Evolutionary conservation across 495 filamentous ascomycete species (phyloP).

Genomic region (Pseudoneurospora amorphoporcata): DNA sequence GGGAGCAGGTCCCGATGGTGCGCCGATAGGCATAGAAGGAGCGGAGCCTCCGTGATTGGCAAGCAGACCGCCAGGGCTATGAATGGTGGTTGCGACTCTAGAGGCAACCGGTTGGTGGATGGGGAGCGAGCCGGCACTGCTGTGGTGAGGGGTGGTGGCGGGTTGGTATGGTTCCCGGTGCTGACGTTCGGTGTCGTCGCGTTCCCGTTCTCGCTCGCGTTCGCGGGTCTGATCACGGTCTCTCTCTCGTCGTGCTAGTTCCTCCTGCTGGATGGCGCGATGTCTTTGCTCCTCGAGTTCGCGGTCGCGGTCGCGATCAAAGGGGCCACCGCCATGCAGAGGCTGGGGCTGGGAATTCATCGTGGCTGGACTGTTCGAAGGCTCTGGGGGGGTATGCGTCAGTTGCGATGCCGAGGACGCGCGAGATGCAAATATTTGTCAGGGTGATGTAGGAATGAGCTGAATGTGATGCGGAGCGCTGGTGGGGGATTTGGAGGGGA

Average conservation of each 20-base stretch:
- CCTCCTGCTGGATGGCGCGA: slow-evolving; percentile 26
- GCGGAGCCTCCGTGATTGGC: slow-evolving; percentile 56
- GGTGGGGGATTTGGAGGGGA: not conserved
- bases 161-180: slow-evolving; percentile 50
- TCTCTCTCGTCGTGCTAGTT: slow-evolving; percentile 20
- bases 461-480: not conserved
- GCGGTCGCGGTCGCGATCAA: slow-evolving; percentile 30
- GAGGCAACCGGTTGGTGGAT: slow-evolving; percentile 88
- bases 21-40: slow-evolving; percentile 52
- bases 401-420: slow-evolving; percentile 1
- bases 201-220: slow-evolving; percentile 32
- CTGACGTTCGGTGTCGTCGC: slow-evolving; percentile 61
- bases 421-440: not conserved
- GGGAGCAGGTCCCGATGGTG: slow-evolving; percentile 49
- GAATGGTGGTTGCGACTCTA: slow-evolving; percentile 66
- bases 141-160: slow-evolving; percentile 56
- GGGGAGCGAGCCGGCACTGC: slow-evolving; percentile 71
- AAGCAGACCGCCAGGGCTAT: slow-evolving; percentile 78
- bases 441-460: not conserved
- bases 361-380: slow-evolving; percentile 10
- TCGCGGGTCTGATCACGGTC: slow-evolving; percentile 21
- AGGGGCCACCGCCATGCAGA: slow-evolving; percentile 26
- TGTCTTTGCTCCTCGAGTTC: slow-evolving; percentile 31
- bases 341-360: slow-evolving; percentile 39
- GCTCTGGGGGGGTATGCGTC: slow-evolving; percentile 11